phyloP scores from a whole-genome alignment of 176 grass and related monocot species.

The Cenchrus purpureus region DNA sequence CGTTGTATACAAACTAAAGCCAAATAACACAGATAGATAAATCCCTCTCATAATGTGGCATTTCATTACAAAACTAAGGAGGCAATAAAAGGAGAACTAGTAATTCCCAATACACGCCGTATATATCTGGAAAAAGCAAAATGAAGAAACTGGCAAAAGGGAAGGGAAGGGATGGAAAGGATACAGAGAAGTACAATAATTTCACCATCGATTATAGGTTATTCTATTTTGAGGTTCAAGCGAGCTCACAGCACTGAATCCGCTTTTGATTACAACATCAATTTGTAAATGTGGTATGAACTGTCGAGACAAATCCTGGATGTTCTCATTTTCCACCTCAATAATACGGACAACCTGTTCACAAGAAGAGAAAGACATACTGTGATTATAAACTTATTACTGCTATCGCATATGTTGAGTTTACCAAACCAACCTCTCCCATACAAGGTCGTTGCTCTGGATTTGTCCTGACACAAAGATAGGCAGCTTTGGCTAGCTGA shows the following conservation, averaged over 20 bases:
- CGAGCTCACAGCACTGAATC: background rate
- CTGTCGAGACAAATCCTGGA: slow-evolving; percentile 57
- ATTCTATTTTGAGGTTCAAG: background rate
- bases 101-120: no score
- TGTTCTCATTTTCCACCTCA: slow-evolving; percentile 52
- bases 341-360: slow-evolving; percentile 61
- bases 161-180: background rate
- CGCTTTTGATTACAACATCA: slow-evolving; percentile 17
- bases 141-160: background rate
- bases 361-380: background rate
- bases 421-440: slow-evolving; percentile 58
- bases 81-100: no score
- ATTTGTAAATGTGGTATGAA: slow-evolving; percentile 59
- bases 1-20: no score
- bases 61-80: background rate
- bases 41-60: background rate
- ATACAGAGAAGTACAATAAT: background rate
- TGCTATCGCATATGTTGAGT: background rate
- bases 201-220: background rate
- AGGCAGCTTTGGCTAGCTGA: slow-evolving; percentile 58
- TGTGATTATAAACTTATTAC: background rate
- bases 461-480: slow-evolving; percentile 67
- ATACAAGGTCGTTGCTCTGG: slow-evolving; percentile 73
- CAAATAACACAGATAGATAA: background rate
- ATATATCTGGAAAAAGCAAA: background rate